Evolutionary conservation across 2,329 filamentous ascomycete species (phyloP).

Genomic region (Emmonsia crescens): DNA sequence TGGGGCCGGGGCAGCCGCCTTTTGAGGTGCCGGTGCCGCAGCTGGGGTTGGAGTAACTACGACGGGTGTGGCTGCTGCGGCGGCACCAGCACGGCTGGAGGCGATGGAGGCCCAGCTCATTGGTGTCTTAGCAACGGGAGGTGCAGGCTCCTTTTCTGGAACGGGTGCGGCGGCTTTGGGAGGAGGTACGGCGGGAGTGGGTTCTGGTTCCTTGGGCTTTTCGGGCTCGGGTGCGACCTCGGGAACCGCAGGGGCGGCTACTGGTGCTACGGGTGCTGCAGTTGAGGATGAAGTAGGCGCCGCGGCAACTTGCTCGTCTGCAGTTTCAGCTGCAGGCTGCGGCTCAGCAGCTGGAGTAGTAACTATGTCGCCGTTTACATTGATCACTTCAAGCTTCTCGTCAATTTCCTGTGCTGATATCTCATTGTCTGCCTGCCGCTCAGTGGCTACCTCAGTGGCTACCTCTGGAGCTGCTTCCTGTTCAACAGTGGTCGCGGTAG

Average conservation of each 20-base stretch:
- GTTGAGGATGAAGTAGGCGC: conserved; percentile 23
- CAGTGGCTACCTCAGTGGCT: conserved; percentile 14
- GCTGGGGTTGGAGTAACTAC: conserved; percentile 21
- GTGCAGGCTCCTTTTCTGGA: conserved; percentile 43
- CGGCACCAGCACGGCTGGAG: conserved; percentile 33
- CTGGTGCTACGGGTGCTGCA: conserved; percentile 5
- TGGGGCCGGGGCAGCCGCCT: conserved; percentile 23
- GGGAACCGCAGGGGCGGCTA: conserved; percentile 2
- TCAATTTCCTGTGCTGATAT: conserved; percentile 49
- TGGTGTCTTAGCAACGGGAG: conserved; percentile 40
- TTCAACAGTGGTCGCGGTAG: conserved; percentile 31
- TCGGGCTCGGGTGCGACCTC: conserved; percentile 40
- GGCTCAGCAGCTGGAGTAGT: conserved; percentile 17
- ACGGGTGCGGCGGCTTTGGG: conserved; percentile 30
- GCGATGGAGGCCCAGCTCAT: conserved; percentile 57
- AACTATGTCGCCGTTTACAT: conserved; percentile 36
- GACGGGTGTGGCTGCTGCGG: conserved; percentile 24
- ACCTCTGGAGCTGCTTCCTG: conserved; percentile 35
- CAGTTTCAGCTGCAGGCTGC: conserved; percentile 20
- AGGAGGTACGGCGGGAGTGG: conserved; percentile 45
- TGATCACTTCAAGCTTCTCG: conserved; percentile 61
- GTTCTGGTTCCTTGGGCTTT: conserved; percentile 54
- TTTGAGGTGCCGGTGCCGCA: conserved; percentile 22
- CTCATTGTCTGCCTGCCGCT: conserved; percentile 28
- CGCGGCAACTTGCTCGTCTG: conserved; percentile 22